phyloP scores from a whole-genome alignment of 202 grass and related monocot species.

The Digitaria exilis region DNA sequence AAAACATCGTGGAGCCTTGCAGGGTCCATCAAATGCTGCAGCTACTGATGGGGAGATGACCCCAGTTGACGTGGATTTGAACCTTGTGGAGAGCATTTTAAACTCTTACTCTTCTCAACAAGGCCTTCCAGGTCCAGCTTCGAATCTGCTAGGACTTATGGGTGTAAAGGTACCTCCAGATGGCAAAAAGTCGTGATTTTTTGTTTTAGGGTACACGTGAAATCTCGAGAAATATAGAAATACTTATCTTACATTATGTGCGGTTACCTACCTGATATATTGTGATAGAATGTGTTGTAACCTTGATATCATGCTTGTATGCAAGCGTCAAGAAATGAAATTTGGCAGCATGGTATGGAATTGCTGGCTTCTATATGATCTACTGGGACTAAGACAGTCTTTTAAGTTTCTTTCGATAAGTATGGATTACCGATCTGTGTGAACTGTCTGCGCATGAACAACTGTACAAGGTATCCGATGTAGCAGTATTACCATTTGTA shows the following conservation, averaged over 20 bases:
- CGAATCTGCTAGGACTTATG: constrained; percentile 92
- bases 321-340: background rate
- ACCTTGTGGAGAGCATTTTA: constrained; percentile 87
- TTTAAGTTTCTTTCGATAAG: no score
- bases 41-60: constrained; percentile 63
- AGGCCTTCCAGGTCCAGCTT: constrained; percentile 88
- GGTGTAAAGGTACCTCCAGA: constrained; percentile 81
- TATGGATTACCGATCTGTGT: background rate
- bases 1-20: constrained; percentile 15
- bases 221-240: background rate
- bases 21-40: constrained; percentile 66
- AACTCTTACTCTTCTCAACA: constrained; percentile 91
- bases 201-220: background rate
- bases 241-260: background rate
- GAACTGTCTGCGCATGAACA: background rate
- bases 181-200: constrained; percentile 48
- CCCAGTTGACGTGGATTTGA: constrained; percentile 88
- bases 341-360: background rate
- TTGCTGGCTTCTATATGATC: background rate
- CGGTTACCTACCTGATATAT: background rate
- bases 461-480: background rate
- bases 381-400: background rate
- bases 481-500: background rate
- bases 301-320: background rate
- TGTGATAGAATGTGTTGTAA: constrained; percentile 1